Evolutionary conservation across 306 rosid genomes (phyloP), one percentile per base, ranked within the genome.

Genomic region (Trichosanthes cucumerina): DNA sequence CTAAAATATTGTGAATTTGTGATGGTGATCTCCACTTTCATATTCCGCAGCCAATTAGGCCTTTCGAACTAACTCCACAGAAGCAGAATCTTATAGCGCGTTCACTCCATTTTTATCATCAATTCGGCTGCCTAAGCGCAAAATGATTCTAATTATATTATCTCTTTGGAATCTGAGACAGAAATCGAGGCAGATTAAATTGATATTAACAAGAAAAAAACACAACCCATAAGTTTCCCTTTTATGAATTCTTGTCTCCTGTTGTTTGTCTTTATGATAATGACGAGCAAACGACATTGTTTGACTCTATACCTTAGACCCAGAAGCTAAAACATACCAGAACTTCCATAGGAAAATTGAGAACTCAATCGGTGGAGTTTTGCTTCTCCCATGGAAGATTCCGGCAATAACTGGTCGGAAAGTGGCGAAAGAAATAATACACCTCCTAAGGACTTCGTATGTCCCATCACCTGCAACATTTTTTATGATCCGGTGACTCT

Each of bases 401-500:
- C 46, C 44, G 89, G 79, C 46, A 87, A 56, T 84, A 81, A 64
- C 4, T 80, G 75, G n/a, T 71, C 84, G 70, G 82, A 39, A 73
- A 89, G 84, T 64, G 82, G 43, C 65, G 90, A 84, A 69, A 92
- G 86, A 59, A 79, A 80, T 38, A 72, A 80, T 38, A 75, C 88
- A 49, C 89, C 90, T 79, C 98, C 97, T 11, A 89, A 93, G 86
- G 97, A 93, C 82, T 91, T 90, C 78, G 92, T 91, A 52, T 93
- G 98, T 76, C 96, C 98, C 68, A 93, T 90, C 70, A 93, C 97
- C 15, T 89, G 92, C 83, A 86, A 89, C 81, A 73, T 93, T 36
- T 93, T 93, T 86, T 87, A 91, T 81, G 98, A 93, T 80, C 98
- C 98, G 0, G 98, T 93, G 79, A 93, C 98, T 52, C 96, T 93